Evolutionary conservation across 2,329 filamentous ascomycete species (phyloP).

Genomic region (Cercospora zeae-maydis): DNA sequence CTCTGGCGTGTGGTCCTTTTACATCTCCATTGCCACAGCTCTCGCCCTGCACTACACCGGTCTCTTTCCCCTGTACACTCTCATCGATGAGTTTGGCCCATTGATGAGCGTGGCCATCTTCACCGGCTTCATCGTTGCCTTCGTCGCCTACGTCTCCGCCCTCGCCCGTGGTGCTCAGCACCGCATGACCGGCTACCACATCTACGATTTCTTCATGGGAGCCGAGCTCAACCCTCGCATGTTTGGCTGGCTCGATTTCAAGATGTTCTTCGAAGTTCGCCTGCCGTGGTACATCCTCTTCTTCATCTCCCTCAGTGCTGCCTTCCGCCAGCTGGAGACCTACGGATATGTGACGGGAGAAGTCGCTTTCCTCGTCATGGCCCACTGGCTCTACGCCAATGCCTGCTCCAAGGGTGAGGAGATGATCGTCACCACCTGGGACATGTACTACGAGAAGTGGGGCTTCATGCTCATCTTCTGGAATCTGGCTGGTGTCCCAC

Average conservation of each 20-base stretch:
- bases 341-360: slow-evolving; percentile 87
- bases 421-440: slow-evolving; percentile 84
- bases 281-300: slow-evolving; percentile 90
- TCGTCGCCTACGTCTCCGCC: slow-evolving; percentile 84
- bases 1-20: slow-evolving; percentile 83
- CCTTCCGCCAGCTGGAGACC: slow-evolving; percentile 75
- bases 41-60: slow-evolving; percentile 75
- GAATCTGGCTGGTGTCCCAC: slow-evolving; percentile 87
- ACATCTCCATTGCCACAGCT: slow-evolving; percentile 72
- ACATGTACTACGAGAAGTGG: slow-evolving; percentile 97
- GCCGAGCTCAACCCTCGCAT: slow-evolving; percentile 82
- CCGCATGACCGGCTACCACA: slow-evolving; percentile 78
- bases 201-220: slow-evolving; percentile 92
- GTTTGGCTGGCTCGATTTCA: slow-evolving; percentile 73
- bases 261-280: slow-evolving; percentile 94
- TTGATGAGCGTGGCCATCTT: slow-evolving; percentile 90
- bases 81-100: slow-evolving; percentile 93
- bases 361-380: slow-evolving; percentile 78
- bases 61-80: slow-evolving; percentile 81
- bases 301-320: slow-evolving; percentile 70
- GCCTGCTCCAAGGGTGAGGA: slow-evolving; percentile 91
- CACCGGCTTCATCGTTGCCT: slow-evolving; percentile 78
- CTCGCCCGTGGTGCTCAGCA: slow-evolving; percentile 76
- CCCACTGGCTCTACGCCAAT: slow-evolving; percentile 88
- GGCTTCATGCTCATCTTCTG: slow-evolving; percentile 98